Evolutionary conservation across 805 yeast genomes (phyloP), one percentile per base, ranked within the genome.

Genomic region (Spathaspora passalidarum): DNA sequence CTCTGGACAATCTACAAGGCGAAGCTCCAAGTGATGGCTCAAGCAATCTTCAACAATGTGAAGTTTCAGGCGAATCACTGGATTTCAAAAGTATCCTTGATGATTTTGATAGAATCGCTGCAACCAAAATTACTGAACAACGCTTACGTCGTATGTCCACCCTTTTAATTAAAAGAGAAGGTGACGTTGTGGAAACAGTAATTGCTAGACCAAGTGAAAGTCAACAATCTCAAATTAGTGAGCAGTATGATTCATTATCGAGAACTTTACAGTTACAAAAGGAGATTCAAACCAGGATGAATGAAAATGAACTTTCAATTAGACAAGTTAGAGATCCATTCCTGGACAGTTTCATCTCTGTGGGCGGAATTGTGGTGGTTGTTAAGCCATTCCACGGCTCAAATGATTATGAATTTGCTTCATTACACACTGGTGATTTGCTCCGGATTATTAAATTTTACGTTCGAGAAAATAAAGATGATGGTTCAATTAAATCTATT

Each of bases 351-450:
- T 23, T 39, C 10, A 60, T 62, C 16, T n/a, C 44, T 14, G 50
- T 64, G 10, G 73, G 73, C 2, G 62, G 62, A 0, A 56, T 65
- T 16, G 71, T 65, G 2, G 68, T 65, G 11, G 69, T 65, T 4
- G 60, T 63, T 2, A 54, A 59, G 40, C 63, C 65, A 5, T 66
- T 57, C 44, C 49, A 52, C 16, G 61, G 62, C 1, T 38, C 25
- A 5, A 39, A 34, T 4, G 52, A 46, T 1, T 41, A 47, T 35
- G 67, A 62, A 16, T 63, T 63, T 42, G 40, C 39, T 1, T 45
- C 49, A 11, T 53, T 67, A 21, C 57, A 62, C 32, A 53, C 58
- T 9, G 73, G 73, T 2, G 70, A 66, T 46, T 54, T 66, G 16
- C 45, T 68, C 1, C 43, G 68, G 34, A 49, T 66, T 7, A 56